Evolutionary conservation across 345 rosid genomes (phyloP).

Genomic region (Dipteronia dyeriana): DNA sequence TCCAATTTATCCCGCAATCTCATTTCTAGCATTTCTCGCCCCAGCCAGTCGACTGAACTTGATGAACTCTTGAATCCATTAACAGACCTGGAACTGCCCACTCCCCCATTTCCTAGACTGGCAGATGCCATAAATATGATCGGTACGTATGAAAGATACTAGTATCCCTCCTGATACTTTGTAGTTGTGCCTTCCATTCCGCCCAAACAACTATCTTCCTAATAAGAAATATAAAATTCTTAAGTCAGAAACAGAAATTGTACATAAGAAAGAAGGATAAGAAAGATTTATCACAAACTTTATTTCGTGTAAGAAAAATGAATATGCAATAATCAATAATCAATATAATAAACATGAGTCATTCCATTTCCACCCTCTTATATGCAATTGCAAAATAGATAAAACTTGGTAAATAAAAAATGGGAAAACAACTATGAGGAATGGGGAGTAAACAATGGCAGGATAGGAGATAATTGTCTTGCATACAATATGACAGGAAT

Average conservation of each 20-base stretch:
- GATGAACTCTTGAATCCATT: constrained; percentile 86
- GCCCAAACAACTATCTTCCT: constrained; percentile 49
- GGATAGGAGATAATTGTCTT: neutral
- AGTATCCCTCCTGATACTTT: constrained; percentile 39
- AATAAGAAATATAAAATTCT: constrained; percentile 32
- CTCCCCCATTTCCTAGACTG: constrained; percentile 86
- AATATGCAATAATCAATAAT: neutral
- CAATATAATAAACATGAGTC: neutral
- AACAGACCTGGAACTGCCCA: constrained; percentile 89
- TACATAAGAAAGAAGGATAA: neutral
- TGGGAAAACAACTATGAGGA: neutral
- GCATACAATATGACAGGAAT: neutral
- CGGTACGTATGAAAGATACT: constrained; percentile 30
- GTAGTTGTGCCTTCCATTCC: constrained; percentile 42
- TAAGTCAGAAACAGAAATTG: constrained; percentile 26
- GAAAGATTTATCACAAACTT: neutral
- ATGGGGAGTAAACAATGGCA: neutral
- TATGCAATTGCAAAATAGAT: neutral
- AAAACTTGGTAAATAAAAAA: neutral
- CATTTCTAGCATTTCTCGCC: constrained; percentile 93
- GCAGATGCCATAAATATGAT: constrained; percentile 73
- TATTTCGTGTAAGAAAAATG: neutral
- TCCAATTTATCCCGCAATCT: constrained; percentile 82
- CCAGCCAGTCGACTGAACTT: constrained; percentile 96
- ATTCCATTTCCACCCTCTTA: neutral